Percentiles rank a stretch among this genome's conserved stretches.
Conservation (phyloP, 1,284 basidiomycete species). For the Boletus smithii region DNA sequence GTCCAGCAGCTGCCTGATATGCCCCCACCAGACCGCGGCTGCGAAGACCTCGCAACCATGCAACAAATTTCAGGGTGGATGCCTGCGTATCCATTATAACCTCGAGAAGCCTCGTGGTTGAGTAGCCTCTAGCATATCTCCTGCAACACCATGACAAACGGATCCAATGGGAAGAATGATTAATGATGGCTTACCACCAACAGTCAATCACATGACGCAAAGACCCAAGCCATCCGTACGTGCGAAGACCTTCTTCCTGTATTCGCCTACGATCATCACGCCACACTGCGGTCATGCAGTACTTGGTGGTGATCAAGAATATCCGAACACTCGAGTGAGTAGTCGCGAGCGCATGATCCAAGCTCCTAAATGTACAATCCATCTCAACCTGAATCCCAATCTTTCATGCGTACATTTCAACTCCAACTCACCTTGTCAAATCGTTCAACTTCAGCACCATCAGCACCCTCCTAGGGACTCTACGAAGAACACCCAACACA, state of each 20-base stretch:
- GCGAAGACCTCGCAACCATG: slow-evolving; percentile 66
- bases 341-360: slow-evolving; percentile 70
- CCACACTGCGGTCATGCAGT: slow-evolving; percentile 85
- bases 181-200: slow-evolving; percentile 58
- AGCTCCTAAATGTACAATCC: slow-evolving; percentile 43
- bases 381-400: neutral
- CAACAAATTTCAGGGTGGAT: slow-evolving; percentile 51
- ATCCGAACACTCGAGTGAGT: slow-evolving; percentile 80
- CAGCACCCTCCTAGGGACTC: slow-evolving; percentile 79
- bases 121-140: slow-evolving; percentile 55
- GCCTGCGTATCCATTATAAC: slow-evolving; percentile 68
- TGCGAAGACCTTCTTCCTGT: slow-evolving; percentile 45
- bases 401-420: neutral
- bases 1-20: slow-evolving; percentile 64
- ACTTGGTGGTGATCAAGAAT: slow-evolving; percentile 90
- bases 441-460: slow-evolving; percentile 89
- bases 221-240: slow-evolving; percentile 45
- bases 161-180: slow-evolving; percentile 1
- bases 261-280: slow-evolving; percentile 67
- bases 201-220: slow-evolving; percentile 53
- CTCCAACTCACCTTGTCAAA: slow-evolving; percentile 60
- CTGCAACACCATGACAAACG: slow-evolving; percentile 36
- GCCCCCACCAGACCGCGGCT: slow-evolving; percentile 61
- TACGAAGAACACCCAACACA: slow-evolving; percentile 81
- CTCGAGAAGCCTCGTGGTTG: slow-evolving; percentile 52